Percentiles rank a stretch among this genome's conserved stretches.
phyloP scores from a whole-genome alignment of 2,329 filamentous ascomycete genomes.

The Colletotrichum trifolii region DNA sequence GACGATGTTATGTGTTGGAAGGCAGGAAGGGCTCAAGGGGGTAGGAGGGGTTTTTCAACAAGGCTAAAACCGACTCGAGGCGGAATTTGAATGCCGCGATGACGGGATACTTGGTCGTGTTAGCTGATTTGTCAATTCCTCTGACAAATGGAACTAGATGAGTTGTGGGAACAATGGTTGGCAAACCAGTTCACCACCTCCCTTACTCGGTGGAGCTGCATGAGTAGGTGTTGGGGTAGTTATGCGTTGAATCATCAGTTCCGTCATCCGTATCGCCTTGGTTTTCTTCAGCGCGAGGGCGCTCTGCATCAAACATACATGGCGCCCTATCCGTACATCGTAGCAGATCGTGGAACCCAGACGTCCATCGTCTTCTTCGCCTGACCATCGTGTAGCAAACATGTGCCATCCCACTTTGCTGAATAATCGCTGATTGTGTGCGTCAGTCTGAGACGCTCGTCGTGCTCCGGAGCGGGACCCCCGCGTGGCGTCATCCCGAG shows the following conservation, averaged over 20 bases:
- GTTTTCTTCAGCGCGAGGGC: too few relatives aligned
- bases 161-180: neutral
- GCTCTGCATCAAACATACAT: too few relatives aligned
- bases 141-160: neutral
- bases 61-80: constrained; percentile 5
- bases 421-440: constrained; percentile 22
- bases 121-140: constrained; percentile 2
- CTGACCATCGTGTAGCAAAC: neutral
- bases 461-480: neutral
- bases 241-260: too few relatives aligned
- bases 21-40: neutral
- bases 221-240: too few relatives aligned
- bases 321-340: too few relatives aligned
- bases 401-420: constrained; percentile 12
- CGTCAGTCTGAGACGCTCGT: neutral
- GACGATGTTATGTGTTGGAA: constrained; percentile 16
- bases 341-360: too few relatives aligned
- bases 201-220: too few relatives aligned
- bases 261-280: too few relatives aligned
- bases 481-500: constrained; percentile 29
- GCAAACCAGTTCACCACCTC: too few relatives aligned
- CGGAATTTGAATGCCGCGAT: constrained; percentile 11
- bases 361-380: neutral
- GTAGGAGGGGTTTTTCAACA: constrained; percentile 19
- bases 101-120: neutral